Evolutionary conservation across 116 monocot genomes (phyloP), one percentile per base, ranked within the genome.

Genomic region (Trichopus zeylanicus): DNA sequence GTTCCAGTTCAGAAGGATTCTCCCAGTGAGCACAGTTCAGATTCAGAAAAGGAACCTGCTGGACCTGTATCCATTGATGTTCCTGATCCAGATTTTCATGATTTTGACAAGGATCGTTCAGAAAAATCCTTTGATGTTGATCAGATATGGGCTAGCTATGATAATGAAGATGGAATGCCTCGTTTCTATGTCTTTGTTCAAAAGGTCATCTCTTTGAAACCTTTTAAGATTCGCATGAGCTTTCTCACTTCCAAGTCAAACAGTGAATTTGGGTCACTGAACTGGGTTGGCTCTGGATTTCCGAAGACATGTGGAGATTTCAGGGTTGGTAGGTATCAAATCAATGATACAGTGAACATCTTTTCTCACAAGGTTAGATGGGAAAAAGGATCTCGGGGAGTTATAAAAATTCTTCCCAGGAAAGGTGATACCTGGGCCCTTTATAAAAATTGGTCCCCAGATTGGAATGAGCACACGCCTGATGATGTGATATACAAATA

Each of bases 351-450:
- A 26, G 55, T 85, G 13, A 93, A 93, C 70, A 87, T 84, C 0
- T 93, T 93, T 38, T 93, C 93, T 52, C 93, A 93, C 70, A 79
- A 64, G 54, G 82, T 93, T 47, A 63, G 25, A 23, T 79, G 69
- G 56, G 80, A 73, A 29, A 93, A 80, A 60, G 71, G 76, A 3
- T 23, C 52, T 6, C 78, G 70, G 0, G 93, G 88, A 46, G 65
- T 79, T 69, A 66, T 93, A 23, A 84, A 49, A 79, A 80, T 93
- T 60, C 3, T 85, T 27, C 93, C 93, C 8, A 63, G 55, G 52
- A 81, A 80, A 77, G 85, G 89, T 64, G 93, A 93, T 35, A 69
- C 69, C 22, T 93, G 93, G 93, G 88, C 88, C 11, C 62, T 93
- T 31, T 93, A 93, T 39, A 78, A 60, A 58, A 93, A 93, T 31